Percentiles rank a stretch among this genome's conserved stretches.
phyloP scores from a whole-genome alignment of 345 rosid species.

The Citropsis articulata region DNA sequence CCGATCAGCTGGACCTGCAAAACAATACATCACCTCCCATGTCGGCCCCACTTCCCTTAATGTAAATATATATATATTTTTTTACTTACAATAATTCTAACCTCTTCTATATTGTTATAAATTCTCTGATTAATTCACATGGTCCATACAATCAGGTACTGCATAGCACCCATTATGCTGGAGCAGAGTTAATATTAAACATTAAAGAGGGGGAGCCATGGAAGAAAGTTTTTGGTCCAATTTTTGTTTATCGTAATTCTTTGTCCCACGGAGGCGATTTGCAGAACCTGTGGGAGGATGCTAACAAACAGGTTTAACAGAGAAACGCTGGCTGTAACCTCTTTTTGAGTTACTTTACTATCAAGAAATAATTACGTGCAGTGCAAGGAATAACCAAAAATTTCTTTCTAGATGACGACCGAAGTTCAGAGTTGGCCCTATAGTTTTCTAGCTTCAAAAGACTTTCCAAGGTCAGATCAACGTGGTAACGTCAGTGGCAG shows the following conservation, averaged over 20 bases:
- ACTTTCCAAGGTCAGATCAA: slow-evolving; percentile 44
- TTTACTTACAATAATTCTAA: background rate
- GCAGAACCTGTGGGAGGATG: slow-evolving; percentile 52
- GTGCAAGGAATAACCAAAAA: background rate
- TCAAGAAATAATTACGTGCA: background rate
- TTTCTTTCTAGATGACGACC: slow-evolving; percentile 27
- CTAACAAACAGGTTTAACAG: slow-evolving; percentile 49
- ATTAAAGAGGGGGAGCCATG: slow-evolving; percentile 54
- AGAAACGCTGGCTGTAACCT: background rate
- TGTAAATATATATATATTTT: slow-evolving; percentile 38
- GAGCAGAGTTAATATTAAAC: slow-evolving; percentile 57
- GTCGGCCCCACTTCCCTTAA: slow-evolving; percentile 82
- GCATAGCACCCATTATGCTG: slow-evolving; percentile 76
- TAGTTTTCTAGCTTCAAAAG: slow-evolving; percentile 52
- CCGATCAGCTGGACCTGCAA: slow-evolving; percentile 77
- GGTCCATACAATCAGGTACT: slow-evolving; percentile 44
- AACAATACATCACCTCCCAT: slow-evolving; percentile 81
- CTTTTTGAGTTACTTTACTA: background rate
- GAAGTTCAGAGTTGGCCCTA: slow-evolving; percentile 69
- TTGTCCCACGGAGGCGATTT: slow-evolving; percentile 9
- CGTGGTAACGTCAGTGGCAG: slow-evolving; percentile 47
- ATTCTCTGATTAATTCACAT: background rate
- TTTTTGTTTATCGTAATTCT: slow-evolving; percentile 51
- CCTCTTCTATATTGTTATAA: too few relatives aligned
- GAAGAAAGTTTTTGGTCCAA: slow-evolving; percentile 86